Base-by-base conservation (phyloP, 2,329 filamentous ascomycete species). In the Fusarium sp. region DNA sequence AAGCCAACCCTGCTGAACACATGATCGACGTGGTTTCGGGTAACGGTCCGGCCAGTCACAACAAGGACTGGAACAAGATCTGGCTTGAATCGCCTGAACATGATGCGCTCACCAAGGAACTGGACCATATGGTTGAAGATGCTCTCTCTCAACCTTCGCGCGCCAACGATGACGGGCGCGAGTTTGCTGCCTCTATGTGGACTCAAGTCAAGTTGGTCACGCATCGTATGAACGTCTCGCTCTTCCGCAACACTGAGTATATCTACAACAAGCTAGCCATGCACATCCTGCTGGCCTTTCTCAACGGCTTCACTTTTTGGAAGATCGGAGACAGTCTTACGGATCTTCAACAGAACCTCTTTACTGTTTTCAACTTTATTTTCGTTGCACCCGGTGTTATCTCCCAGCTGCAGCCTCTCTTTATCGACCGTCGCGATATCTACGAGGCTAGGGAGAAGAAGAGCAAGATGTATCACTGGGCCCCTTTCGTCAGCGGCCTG, bases 1-100 rank as follows among this genome's bases (percentile, higher is more conserved):
- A 88, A 1, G 88, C 87, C n/a, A 94, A 94, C 71, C 90, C 90
- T 2, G 91, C 91, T 1, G 91, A 94, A 76, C 92, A 90, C 82
- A 93, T 94, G 89, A 87, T 94, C 58, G 84, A 87, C 46, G 83
- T 86, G 23, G 84, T 85, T 14, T 86, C 86, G 3, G 86, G 86
- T 1, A 84, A 1, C 75, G 79, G 34, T 74, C 85, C 1, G 83
- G 82, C 0, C 81, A 88, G 69, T 82, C 85, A 79, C 53, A 79
- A 72, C 71, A 82, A 67, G 44, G 86, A 92, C 75, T 93, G 89
- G 90, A 90, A 89, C 75, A 83, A 91, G 37, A 85, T 92, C 68
- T 93, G 91, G 91, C 81, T 85, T 19, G 84, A 84, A 18, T 93
- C 88, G 0, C 81, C 86, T 2, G 85, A 92, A 73, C 85, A 89